A percentile compares a stretch with the other conserved stretches of the same genome.
Evolutionary conservation across 2,329 filamentous ascomycete genomes (phyloP).

Genomic region (Colletotrichum graminicola): DNA sequence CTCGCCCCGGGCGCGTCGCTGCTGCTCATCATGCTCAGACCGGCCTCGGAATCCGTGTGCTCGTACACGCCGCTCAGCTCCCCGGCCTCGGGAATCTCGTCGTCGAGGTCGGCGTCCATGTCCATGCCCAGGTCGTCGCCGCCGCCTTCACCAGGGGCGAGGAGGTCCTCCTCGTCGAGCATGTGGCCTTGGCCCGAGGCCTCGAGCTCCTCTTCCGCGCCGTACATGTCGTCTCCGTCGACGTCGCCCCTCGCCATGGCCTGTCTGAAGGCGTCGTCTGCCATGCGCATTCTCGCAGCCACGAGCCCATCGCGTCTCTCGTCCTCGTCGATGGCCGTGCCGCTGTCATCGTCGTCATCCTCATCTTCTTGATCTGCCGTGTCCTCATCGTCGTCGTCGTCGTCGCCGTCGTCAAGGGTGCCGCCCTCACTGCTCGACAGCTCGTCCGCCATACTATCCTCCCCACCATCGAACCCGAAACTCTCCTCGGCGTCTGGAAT

Average conservation of each 20-base stretch:
- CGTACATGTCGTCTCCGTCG: slow-evolving; percentile 64
- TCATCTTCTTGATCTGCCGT: slow-evolving; percentile 54
- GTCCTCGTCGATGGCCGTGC: slow-evolving; percentile 47
- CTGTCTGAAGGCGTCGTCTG: slow-evolving; percentile 73
- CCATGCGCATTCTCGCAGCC: slow-evolving; percentile 64
- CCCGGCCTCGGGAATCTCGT: slow-evolving; percentile 76
- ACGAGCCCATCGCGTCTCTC: slow-evolving; percentile 61
- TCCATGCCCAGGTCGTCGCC: slow-evolving; percentile 58
- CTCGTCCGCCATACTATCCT: slow-evolving; percentile 52
- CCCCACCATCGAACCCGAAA: slow-evolving; percentile 58
- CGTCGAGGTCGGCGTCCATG: slow-evolving; percentile 79
- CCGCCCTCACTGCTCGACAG: slow-evolving; percentile 44
- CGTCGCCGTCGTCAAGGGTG: slow-evolving; percentile 45
- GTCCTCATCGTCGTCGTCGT: slow-evolving; percentile 58
- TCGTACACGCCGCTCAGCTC: slow-evolving; percentile 71
- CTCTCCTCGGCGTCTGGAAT: slow-evolving; percentile 74
- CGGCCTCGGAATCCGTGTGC: slow-evolving; percentile 81
- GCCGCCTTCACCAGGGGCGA: slow-evolving; percentile 26
- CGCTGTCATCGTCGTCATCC: slow-evolving; percentile 43
- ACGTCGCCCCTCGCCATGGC: slow-evolving; percentile 65
- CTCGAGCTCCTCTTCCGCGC: slow-evolving; percentile 65
- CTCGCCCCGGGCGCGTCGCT: slow-evolving; percentile 42
- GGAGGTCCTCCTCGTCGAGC: slow-evolving; percentile 73
- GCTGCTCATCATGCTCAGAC: slow-evolving; percentile 64
- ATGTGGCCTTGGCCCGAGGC: slow-evolving; percentile 70